A percentile compares a stretch with the other conserved stretches of the same genome.
These are phyloP conservation scores for Mucor piriformis DNA, from an alignment of 371 early-diverging fungal genomes.

Conservation along the genomic window DNA sequence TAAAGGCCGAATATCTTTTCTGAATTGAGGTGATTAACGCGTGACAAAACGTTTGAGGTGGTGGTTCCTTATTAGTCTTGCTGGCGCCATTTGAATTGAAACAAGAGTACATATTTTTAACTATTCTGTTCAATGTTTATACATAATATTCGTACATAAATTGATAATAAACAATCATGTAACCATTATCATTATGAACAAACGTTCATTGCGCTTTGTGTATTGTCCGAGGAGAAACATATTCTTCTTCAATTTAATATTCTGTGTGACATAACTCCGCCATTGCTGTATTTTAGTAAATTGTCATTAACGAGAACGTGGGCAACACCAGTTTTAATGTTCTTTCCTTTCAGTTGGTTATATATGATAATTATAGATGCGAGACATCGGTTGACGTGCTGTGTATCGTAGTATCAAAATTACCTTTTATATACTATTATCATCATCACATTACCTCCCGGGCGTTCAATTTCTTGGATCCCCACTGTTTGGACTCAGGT, in stretches of 20 bases:
- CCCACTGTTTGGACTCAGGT: background rate
- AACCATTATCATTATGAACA: background rate
- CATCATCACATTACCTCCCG: background rate
- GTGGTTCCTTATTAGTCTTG: constrained; percentile 7
- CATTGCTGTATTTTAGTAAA: background rate
- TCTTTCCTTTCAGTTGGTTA: background rate
- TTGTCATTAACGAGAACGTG: constrained; percentile 6
- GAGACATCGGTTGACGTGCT: background rate
- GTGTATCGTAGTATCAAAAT: background rate
- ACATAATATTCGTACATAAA: background rate
- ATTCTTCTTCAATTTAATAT: background rate
- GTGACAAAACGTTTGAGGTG: constrained; percentile 21
- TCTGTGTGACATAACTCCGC: constrained; percentile 7
- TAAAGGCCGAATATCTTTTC: constrained; percentile 18
- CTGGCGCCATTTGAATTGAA: constrained; percentile 14
- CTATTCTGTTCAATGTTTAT: background rate
- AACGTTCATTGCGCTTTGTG: background rate
- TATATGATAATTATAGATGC: background rate
- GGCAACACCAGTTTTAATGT: constrained; percentile 13
- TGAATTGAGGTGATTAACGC: constrained; percentile 31
- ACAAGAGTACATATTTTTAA: constrained; percentile 10
- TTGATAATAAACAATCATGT: background rate
- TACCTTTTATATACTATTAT: background rate
- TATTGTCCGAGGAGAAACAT: background rate
- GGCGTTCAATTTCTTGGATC: background rate